These are phyloP conservation scores for Talaromyces thailandensis DNA, from an alignment of 495 filamentous ascomycete genomes.

Conservation along the genomic window DNA sequence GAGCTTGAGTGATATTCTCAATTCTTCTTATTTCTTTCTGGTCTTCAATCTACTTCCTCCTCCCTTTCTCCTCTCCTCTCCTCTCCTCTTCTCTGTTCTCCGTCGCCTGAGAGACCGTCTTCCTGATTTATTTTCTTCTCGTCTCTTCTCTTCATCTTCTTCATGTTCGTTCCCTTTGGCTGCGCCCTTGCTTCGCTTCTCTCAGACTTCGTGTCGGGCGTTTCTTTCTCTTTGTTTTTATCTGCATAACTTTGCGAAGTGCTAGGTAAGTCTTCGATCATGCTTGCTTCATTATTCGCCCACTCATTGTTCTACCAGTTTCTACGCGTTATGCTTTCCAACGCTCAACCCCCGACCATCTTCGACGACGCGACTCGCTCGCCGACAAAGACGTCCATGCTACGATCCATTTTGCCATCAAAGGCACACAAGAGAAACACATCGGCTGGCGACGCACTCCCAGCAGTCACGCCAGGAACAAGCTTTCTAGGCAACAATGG, in stretches of 20 bases:
- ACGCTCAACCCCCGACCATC: slow-evolving; percentile 28
- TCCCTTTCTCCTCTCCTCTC: slow-evolving; percentile 16
- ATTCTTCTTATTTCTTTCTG: slow-evolving; percentile 15
- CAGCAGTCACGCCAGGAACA: slow-evolving; percentile 3
- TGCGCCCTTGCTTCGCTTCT: slow-evolving; percentile 4
- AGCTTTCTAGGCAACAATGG: slow-evolving; percentile 13
- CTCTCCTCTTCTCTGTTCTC: slow-evolving; percentile 10
- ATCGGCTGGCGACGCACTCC: slow-evolving; percentile 28
- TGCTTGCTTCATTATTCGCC: not conserved
- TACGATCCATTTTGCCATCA: slow-evolving; percentile 36
- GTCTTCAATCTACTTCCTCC: slow-evolving; percentile 10
- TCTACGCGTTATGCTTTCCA: slow-evolving; percentile 30
- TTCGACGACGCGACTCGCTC: slow-evolving; percentile 35
- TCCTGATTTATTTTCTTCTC: slow-evolving; percentile 13
- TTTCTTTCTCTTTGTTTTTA: not conserved
- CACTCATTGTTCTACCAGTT: not conserved
- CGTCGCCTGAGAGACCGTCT: slow-evolving; percentile 12
- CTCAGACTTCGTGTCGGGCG: slow-evolving; percentile 7
- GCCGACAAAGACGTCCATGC: slow-evolving; percentile 30
- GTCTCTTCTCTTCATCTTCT: too few species aligned
- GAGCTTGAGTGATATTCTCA: slow-evolving; percentile 12
- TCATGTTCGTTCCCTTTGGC: slow-evolving; percentile 12
- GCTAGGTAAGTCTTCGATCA: not conserved
- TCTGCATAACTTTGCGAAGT: slow-evolving; percentile 5
- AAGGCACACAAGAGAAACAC: slow-evolving; percentile 32